Base-by-base conservation (phyloP, 441 rosid species). In the Populus trichocarpa region DNA sequence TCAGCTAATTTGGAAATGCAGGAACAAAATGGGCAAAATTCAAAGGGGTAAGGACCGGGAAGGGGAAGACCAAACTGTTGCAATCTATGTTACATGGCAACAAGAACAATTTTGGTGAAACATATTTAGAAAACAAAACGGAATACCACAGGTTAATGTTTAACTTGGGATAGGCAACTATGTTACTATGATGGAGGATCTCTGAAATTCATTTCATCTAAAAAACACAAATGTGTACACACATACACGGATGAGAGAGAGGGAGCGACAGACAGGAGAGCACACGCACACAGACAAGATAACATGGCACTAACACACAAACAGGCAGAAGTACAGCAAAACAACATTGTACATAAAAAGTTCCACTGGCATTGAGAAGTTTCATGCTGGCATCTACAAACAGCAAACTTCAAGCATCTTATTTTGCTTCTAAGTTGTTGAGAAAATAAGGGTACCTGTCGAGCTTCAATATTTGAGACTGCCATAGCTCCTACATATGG, bases 401-500 rank as follows among this genome's bases (percentile, higher is more conserved):
- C 6, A 79, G 66, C 4, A 63, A 46, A n/a, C 25, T 26, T 61
- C 77, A 26, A 26, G 69, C 50, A 68, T 63, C 25, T 72, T 50
- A 67, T 35, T 71, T 63, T 32, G 38, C 25, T 69, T 26, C 26
- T 26, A 70, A 75, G 63, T 4, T 67, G 36, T 32, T 25, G 25
- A 1, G 26, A 8, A 57, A 67, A 65, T 67, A 66, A 23, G 23
- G 18, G 20, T 83, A 94, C 99, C 97, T 94, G 99, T 79, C 98
- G 92, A 85, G 98, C 99, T 88, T 96, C 98, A 76, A 94, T 94
- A 87, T 92, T 94, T 73, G 98, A 96, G 72, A 92, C 96, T 26
- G 98, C 99, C 98, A 96, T 93, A 76, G 98, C 98, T 76, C 98
- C 98, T 80, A 94, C 99, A 82, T 96, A 96, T 2, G 99, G 99